These are phyloP conservation scores for Escallonia rubra DNA, from an alignment of 129 eudicot genomes.

Conservation along the genomic window DNA sequence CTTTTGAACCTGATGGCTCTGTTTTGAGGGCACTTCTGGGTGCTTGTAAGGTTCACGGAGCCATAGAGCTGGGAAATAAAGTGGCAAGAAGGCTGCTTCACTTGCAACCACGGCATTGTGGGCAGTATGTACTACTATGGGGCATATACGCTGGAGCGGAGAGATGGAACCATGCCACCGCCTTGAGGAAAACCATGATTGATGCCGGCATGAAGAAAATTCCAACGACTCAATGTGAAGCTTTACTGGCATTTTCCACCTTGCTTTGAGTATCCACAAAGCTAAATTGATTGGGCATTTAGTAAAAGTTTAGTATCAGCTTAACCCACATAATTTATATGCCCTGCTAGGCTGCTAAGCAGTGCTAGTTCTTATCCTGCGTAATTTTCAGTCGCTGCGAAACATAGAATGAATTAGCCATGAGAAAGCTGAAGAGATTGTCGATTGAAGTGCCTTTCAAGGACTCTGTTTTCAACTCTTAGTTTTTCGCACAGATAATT, in stretches of 20 bases:
- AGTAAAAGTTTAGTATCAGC: neutral
- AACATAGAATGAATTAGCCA: no score
- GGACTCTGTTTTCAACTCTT: no score
- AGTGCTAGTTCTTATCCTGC: neutral
- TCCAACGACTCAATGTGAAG: slow-evolving; percentile 32
- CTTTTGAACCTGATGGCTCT: slow-evolving; percentile 71
- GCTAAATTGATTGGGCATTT: no score
- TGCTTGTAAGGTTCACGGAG: slow-evolving; percentile 82
- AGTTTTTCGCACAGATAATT: neutral
- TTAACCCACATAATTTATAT: no score
- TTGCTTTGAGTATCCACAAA: neutral
- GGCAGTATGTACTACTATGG: slow-evolving; percentile 53
- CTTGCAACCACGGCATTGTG: slow-evolving; percentile 53
- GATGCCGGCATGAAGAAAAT: slow-evolving; percentile 49
- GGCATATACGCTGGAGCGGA: slow-evolving; percentile 66
- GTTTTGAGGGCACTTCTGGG: slow-evolving; percentile 81
- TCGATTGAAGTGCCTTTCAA: neutral
- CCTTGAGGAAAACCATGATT: slow-evolving; percentile 51
- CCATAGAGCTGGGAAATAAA: slow-evolving; percentile 51
- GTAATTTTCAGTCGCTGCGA: no score
- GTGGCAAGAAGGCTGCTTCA: slow-evolving; percentile 42
- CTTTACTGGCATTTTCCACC: neutral
- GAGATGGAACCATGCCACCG: slow-evolving; percentile 62
- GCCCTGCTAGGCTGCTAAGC: no score
- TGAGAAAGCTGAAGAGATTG: neutral